Base-by-base conservation (phyloP, 495 filamentous ascomycete species). In the Xanthoparmelia taractica region DNA sequence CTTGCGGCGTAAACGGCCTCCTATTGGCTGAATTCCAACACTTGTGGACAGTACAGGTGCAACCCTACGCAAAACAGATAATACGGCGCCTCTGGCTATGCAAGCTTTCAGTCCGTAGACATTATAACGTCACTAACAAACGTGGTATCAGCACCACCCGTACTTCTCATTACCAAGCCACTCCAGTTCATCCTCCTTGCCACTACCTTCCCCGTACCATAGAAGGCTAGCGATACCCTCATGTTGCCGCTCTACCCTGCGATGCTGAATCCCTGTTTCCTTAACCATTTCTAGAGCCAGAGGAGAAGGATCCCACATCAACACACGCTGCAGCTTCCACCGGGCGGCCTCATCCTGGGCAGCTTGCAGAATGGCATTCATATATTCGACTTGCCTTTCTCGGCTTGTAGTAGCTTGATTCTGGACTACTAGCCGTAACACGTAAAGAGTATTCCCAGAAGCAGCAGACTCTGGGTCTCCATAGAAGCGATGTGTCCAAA, bases 301-400 rank as follows among this genome's bases (percentile, higher is more conserved):
- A 45, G 63, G 60, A 12, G 63, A 54, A 15, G 68, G 66, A 27
- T 68, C 61, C 68, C 68, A 70, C 36, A 68, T 33, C 48, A 64
- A 61, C 3, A 70, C 41, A 31, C 17, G 34, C 27, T 63, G 34
- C 23, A 68, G 57, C 2, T 56, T 48, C 68, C 66, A 70, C 33
- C 61, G 57, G n/a, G 52, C 43, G 50, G 68, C 68, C 48, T 68
- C 66, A 36, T 12, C 36, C 36, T 70, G 68, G 20, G 68, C 68
- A 8, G 58, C 43, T 34, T 63, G 45, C 4, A 70, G n/a, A 18
- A 70, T 37, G 31, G 66, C 63, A 27, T 56, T 61, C 57, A 69
- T 8, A 27, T 67, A 57, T 27, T 63, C 43, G 12, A 61, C 48
- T 37, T 64, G 58, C 20, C 29, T 25, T 23, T 33, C 31, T 6